Conservation (phyloP, 495 filamentous ascomycete species). For the Hypoxylon crocopeplum region DNA sequence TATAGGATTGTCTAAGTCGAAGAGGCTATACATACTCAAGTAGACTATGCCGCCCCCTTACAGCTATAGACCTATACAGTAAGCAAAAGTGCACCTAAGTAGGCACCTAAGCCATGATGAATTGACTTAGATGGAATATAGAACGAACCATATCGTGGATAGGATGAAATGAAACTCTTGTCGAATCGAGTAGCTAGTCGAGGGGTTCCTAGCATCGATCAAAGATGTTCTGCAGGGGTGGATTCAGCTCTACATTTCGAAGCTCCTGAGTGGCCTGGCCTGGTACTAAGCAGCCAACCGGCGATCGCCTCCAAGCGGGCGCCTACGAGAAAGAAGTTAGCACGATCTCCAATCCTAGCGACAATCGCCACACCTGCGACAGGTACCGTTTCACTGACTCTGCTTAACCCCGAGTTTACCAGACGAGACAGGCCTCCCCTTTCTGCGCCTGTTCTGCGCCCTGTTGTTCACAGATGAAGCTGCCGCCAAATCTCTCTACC, state of each 20-base stretch:
- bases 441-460: neutral
- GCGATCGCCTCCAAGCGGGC: constrained; percentile 10
- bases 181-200: neutral
- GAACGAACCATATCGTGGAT: too few relatives aligned
- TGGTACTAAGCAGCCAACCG: neutral
- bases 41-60: too few relatives aligned
- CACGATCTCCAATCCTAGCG: constrained; percentile 20
- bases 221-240: constrained; percentile 3
- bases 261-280: neutral
- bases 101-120: too few relatives aligned
- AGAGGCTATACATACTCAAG: too few relatives aligned
- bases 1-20: too few relatives aligned
- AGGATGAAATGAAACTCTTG: too few relatives aligned
- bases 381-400: constrained; percentile 17
- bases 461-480: neutral
- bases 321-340: constrained; percentile 16
- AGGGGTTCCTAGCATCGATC: neutral
- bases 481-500: constrained; percentile 11
- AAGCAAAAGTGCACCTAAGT: too few relatives aligned
- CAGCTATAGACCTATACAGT: too few relatives aligned
- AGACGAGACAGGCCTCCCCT: too few relatives aligned
- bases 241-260: constrained; percentile 1
- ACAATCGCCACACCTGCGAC: constrained; percentile 16
- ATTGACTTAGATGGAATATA: too few relatives aligned
- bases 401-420: constrained; percentile 5